Evolutionary conservation across 129 eudicot species (phyloP).

Genomic region (Helichrysum umbraculigerum): DNA sequence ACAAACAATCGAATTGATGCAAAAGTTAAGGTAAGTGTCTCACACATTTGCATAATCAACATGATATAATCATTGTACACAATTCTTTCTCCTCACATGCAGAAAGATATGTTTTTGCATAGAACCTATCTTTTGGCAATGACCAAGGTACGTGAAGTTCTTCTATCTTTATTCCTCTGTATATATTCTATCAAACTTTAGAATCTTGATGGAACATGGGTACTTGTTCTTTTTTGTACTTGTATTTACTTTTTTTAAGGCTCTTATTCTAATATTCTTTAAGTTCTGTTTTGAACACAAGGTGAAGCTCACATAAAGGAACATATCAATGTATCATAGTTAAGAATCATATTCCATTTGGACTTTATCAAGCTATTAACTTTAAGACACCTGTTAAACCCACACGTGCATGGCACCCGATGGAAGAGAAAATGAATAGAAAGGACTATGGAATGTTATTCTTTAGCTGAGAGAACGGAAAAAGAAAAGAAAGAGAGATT

Average conservation of each 20-base stretch:
- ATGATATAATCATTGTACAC: neutral
- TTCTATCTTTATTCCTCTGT: constrained; percentile 22
- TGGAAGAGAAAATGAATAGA: constrained; percentile 44
- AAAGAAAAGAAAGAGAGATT: constrained; percentile 37
- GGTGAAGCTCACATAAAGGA: constrained; percentile 45
- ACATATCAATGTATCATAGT: constrained; percentile 36
- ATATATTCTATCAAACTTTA: constrained; percentile 39
- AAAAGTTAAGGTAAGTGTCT: neutral
- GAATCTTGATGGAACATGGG: constrained; percentile 42
- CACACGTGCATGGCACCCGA: constrained; percentile 37
- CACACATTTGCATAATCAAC: constrained; percentile 10
- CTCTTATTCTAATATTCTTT: constrained; percentile 28
- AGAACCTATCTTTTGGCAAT: constrained; percentile 24
- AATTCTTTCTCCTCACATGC: constrained; percentile 11
- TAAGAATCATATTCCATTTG: constrained; percentile 40
- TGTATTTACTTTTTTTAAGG: constrained; percentile 38
- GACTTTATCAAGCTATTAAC: constrained; percentile 34
- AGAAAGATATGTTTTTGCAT: constrained; percentile 8
- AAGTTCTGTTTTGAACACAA: constrained; percentile 36
- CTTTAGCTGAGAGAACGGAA: constrained; percentile 28
- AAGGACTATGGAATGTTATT: constrained; percentile 75
- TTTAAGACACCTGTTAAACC: constrained; percentile 31
- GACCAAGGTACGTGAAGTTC: constrained; percentile 32
- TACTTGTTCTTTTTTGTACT: constrained; percentile 39
- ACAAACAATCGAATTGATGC: neutral